Evolutionary conservation across 140 eudicot species (phyloP).

Genomic region (Anethum foeniculum): DNA sequence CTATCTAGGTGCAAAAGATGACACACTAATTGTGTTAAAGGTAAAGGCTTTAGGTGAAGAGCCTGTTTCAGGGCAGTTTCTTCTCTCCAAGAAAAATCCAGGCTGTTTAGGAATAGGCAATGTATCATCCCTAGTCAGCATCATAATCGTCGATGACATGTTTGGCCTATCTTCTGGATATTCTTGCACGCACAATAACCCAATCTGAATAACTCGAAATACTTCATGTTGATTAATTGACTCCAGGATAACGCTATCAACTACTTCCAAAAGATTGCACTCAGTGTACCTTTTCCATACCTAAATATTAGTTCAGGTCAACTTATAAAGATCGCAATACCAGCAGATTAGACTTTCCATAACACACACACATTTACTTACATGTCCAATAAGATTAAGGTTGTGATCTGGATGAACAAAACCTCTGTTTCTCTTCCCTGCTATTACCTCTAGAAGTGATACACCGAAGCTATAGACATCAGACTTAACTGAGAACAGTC

Average conservation of each 20-base stretch:
- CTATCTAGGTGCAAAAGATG: conserved; percentile 1
- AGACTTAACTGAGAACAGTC: conserved; percentile 31
- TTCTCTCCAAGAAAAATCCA: conserved; percentile 15
- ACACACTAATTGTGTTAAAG: background rate
- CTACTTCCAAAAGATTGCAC: conserved; percentile 10
- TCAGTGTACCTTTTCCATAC: conserved; percentile 10
- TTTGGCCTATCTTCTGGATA: conserved; percentile 17
- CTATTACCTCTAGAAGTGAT: conserved; percentile 16
- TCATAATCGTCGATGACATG: conserved; percentile 15
- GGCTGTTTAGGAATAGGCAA: conserved; percentile 12
- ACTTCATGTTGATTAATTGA: background rate
- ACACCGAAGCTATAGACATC: conserved; percentile 47
- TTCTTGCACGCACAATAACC: conserved; percentile 18
- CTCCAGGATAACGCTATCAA: background rate
- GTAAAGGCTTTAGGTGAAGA: background rate
- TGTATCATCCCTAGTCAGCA: background rate
- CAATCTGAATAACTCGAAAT: conserved; percentile 10
- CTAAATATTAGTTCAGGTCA: background rate
- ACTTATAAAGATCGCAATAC: background rate
- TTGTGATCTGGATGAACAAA: conserved; percentile 28
- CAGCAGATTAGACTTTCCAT: too few relatives aligned
- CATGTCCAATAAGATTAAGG: conserved; percentile 34
- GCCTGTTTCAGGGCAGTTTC: background rate
- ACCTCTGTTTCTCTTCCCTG: conserved; percentile 28
- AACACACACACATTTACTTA: conserved; percentile 12